Evolutionary conservation across 768 basidiomycete genomes (phyloP), one percentile per base, ranked within the genome.

Genomic region (Mycena chlorophos): DNA sequence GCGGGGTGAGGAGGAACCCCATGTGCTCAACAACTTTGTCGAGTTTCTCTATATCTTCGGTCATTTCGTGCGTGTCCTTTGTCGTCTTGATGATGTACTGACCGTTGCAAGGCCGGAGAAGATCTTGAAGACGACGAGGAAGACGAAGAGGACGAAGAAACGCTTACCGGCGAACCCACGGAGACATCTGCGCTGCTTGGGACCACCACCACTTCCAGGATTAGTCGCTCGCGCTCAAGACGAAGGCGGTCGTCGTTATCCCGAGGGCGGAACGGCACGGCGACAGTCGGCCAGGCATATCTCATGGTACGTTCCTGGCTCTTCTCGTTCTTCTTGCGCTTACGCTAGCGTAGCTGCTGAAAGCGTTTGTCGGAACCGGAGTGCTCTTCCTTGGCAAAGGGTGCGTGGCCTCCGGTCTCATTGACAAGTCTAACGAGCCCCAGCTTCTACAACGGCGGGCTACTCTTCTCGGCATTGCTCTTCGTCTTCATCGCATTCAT

Each of bases 41-140:
- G 94, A 98, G 65, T 99, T 99, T 70, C 73, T 99, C 42, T 89
- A 89, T 65, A 78, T 98, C 23, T 99, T 92, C 66, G 97, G 97
- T 3, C 96, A 98, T 70, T 98, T 97, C 67, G 96, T 95, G 66
- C 75, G 94, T 43, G 45, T 10, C 19, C 19, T 25, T 46, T 46
- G 5, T 25, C 10, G 5, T 46, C 45, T 26, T 25, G 5, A 8
- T 27, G 6, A 6, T 46, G 25, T 46, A 25, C 23, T 13, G 12
- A 40, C 20, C 6, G 13, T 5, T 6, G 20, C 19, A 40, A 46
- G 45, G 45, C 45, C 27, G 45, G 45, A 26, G 45, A 46, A 43
- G 40, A 43, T 23, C 40, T 43, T 10, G 40, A 43, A 20, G 40
- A 43, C 12, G 45, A 46, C 45, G 14, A 25, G 6, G 45, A 46